A percentile compares a stretch with the other conserved stretches of the same genome.
phyloP scores from a whole-genome alignment of 352 stramenopile genomes.

The Phytopythium mirpurense region DNA sequence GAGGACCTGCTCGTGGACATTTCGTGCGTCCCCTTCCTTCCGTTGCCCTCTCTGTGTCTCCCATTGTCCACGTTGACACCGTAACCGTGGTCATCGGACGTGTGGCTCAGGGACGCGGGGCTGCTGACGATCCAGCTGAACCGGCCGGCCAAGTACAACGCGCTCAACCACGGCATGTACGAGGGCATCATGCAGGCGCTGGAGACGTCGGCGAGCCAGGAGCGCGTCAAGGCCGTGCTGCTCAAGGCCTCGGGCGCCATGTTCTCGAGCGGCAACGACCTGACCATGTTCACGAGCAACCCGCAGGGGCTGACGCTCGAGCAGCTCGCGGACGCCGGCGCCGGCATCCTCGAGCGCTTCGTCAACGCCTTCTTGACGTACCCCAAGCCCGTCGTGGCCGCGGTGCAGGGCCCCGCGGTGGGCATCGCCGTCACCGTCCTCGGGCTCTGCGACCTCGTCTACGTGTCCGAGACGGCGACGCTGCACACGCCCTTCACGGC shows the following conservation, averaged over 20 bases:
- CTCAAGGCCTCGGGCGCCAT: constrained; percentile 82
- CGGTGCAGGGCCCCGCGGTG: constrained; percentile 88
- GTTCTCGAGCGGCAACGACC: constrained; percentile 89
- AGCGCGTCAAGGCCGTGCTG: constrained; percentile 75
- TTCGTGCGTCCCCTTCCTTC: constrained; percentile 40
- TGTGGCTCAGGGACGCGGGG: constrained; percentile 32
- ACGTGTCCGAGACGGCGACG: constrained; percentile 78
- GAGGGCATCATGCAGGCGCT: constrained; percentile 65
- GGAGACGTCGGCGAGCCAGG: constrained; percentile 50
- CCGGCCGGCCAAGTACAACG: constrained; percentile 81
- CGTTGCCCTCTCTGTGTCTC: background rate
- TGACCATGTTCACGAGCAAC: constrained; percentile 73
- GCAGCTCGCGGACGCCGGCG: constrained; percentile 49
- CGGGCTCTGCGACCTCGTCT: constrained; percentile 87
- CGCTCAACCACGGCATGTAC: constrained; percentile 85
- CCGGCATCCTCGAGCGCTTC: constrained; percentile 51
- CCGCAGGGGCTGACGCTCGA: constrained; percentile 49
- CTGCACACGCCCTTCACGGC: constrained; percentile 92
- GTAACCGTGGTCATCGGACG: constrained; percentile 1
- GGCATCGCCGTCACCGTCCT: constrained; percentile 89
- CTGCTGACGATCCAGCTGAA: constrained; percentile 81
- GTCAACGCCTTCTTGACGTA: constrained; percentile 81
- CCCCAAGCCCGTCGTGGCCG: constrained; percentile 87
- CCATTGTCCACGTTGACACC: background rate
- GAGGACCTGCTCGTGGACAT: constrained; percentile 51